Conservation (phyloP, 2,329 filamentous ascomycete genomes). For the Dryadomyces quercivorus region DNA sequence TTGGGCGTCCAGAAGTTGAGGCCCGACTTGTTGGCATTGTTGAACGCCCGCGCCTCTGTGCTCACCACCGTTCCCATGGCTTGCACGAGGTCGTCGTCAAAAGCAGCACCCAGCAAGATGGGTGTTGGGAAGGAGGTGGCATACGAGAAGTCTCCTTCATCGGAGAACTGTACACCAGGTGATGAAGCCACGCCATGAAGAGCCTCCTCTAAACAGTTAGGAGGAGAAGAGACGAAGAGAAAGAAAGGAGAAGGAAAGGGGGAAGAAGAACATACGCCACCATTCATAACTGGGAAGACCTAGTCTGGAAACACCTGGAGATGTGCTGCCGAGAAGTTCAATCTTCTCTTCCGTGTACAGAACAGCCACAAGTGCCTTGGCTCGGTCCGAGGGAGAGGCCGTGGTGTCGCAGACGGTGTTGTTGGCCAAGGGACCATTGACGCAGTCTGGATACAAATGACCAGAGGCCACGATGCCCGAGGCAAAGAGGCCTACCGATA, state of each 20-base stretch:
- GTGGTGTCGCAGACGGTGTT: slow-evolving; percentile 21
- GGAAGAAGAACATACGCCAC: background rate
- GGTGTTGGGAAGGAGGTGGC: slow-evolving; percentile 21
- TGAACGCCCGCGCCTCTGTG: slow-evolving; percentile 20
- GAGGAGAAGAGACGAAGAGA: too few species aligned
- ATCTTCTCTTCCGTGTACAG: slow-evolving; percentile 23
- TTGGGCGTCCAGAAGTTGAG: slow-evolving; percentile 54
- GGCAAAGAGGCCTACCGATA: too few species aligned
- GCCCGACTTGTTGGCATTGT: slow-evolving; percentile 18
- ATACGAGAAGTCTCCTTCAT: slow-evolving; percentile 15
- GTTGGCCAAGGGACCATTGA: slow-evolving; percentile 18
- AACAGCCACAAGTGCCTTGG: slow-evolving; percentile 18
- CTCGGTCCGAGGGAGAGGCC: slow-evolving; percentile 17
- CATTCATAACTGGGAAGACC: background rate
- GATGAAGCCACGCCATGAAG: slow-evolving; percentile 15
- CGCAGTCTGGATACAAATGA: slow-evolving; percentile 16
- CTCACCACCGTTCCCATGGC: slow-evolving; percentile 14
- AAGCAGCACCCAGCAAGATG: slow-evolving; percentile 20
- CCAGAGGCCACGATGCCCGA: too few species aligned
- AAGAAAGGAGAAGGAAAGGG: too few species aligned
- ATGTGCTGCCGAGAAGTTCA: slow-evolving; percentile 17
- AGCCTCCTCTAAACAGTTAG: slow-evolving; percentile 6
- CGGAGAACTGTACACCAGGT: slow-evolving; percentile 1
- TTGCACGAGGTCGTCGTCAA: slow-evolving; percentile 20
- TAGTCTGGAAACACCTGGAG: background rate